phyloP scores from a whole-genome alignment of 495 filamentous ascomycete genomes.

The Pyrenopolyporus hunteri region DNA sequence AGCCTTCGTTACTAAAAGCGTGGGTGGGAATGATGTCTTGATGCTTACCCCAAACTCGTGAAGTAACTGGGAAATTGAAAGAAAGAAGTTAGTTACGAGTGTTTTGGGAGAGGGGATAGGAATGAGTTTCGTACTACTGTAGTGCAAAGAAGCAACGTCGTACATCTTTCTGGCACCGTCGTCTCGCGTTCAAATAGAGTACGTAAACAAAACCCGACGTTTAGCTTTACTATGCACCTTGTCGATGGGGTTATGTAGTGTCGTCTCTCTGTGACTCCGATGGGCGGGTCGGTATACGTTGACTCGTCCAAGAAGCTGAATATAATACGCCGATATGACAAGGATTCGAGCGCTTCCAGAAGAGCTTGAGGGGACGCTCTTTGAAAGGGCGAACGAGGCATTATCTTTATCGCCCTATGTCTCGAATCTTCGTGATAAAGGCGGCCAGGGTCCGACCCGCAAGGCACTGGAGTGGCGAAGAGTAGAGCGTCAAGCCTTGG shows the following conservation, averaged over 20 bases:
- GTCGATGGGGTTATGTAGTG: background rate
- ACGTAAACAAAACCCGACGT: background rate
- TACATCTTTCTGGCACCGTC: background rate
- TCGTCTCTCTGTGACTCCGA: background rate
- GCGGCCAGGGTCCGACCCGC: background rate
- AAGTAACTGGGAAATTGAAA: background rate
- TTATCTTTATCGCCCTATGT: background rate
- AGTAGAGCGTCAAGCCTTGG: conserved; percentile 13
- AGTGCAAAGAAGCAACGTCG: background rate
- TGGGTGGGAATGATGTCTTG: background rate
- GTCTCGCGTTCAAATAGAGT: background rate
- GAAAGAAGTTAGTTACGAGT: background rate
- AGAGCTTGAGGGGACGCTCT: background rate
- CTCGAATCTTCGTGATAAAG: background rate
- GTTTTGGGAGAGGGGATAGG: background rate
- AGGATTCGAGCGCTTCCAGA: background rate
- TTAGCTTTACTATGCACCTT: background rate
- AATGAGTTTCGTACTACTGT: background rate
- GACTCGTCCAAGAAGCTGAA: background rate
- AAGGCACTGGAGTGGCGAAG: background rate
- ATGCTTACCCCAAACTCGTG: conserved; percentile 10
- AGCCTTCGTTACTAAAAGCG: background rate
- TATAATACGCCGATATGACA: background rate
- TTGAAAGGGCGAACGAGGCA: background rate
- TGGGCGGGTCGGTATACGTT: background rate